Conservation (phyloP, 2,329 filamentous ascomycete genomes). For the Nemania abortiva region DNA sequence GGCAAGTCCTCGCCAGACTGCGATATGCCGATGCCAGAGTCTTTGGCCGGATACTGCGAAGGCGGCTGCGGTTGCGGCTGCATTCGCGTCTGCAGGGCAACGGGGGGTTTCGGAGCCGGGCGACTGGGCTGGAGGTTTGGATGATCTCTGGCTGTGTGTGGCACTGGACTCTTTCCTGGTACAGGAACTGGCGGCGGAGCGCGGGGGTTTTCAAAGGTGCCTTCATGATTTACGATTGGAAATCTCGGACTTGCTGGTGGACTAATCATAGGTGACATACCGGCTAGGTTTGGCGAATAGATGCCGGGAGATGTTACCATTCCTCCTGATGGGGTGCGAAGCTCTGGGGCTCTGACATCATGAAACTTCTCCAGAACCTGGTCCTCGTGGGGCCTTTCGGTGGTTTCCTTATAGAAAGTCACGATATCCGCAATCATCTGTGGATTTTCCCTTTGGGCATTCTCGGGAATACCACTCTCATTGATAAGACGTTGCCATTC, state of each 20-base stretch:
- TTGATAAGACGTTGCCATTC: constrained; percentile 98
- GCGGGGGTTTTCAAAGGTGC: constrained; percentile 96
- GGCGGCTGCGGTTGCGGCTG: constrained; percentile 70
- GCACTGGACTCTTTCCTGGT: constrained; percentile 59
- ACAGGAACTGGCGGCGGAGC: constrained; percentile 89
- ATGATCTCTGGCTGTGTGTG: constrained; percentile 61
- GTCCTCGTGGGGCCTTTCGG: constrained; percentile 82
- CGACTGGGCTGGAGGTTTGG: constrained; percentile 80
- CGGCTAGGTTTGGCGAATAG: constrained; percentile 67
- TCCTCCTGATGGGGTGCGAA: constrained; percentile 60
- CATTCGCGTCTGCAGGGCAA: constrained; percentile 67
- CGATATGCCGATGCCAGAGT: constrained; percentile 73
- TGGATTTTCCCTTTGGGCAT: constrained; percentile 94
- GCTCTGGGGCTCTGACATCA: constrained; percentile 75
- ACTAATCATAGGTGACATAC: constrained; percentile 75
- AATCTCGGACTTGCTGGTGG: constrained; percentile 88
- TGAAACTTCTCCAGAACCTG: constrained; percentile 97
- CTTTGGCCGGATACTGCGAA: constrained; percentile 70
- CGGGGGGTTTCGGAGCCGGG: constrained; percentile 89
- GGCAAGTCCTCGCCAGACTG: constrained; percentile 68
- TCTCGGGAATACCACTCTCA: constrained; percentile 95
- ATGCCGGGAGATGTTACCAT: constrained; percentile 64
- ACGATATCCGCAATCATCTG: constrained; percentile 97
- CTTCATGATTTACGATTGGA: constrained; percentile 84
- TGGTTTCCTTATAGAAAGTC: constrained; percentile 96